These are phyloP conservation scores for Diaporthe sp. DNA, from an alignment of 2,329 filamentous ascomycete species.

Conservation along the genomic window DNA sequence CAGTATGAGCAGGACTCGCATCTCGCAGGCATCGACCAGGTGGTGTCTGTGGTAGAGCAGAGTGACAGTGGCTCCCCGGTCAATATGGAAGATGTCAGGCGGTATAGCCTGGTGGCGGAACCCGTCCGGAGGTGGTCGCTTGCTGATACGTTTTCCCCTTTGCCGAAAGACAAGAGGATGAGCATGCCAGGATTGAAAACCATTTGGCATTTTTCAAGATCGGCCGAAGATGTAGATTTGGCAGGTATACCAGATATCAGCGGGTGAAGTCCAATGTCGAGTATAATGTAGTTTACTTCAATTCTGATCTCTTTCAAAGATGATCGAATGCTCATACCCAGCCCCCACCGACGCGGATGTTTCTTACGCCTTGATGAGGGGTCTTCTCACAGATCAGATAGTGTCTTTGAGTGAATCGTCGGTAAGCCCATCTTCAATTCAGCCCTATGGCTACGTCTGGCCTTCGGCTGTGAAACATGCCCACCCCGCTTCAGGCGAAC, in stretches of 20 bases:
- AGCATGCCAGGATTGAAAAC: constrained; percentile 51
- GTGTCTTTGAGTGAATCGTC: not conserved
- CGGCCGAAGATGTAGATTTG: constrained; percentile 38
- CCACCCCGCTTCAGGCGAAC: constrained; percentile 67
- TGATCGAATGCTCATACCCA: not conserved
- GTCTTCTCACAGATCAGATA: not conserved
- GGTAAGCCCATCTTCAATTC: not conserved
- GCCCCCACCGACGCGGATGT: not conserved
- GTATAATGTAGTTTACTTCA: not conserved
- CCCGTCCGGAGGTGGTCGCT: constrained; percentile 40
- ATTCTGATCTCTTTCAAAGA: not conserved
- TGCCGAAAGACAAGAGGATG: constrained; percentile 48
- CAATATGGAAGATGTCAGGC: not conserved
- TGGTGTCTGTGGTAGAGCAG: constrained; percentile 6
- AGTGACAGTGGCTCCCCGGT: not conserved
- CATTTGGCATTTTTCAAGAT: constrained; percentile 46
- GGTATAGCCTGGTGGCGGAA: constrained; percentile 1
- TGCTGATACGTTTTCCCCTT: constrained; percentile 32
- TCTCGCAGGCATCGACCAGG: constrained; percentile 8
- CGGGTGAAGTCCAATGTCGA: not conserved
- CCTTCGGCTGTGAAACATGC: constrained; percentile 22
- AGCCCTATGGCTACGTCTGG: constrained; percentile 22
- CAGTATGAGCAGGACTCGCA: constrained; percentile 16
- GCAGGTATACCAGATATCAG: constrained; percentile 7
- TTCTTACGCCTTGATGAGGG: not conserved